Conservation (phyloP, 2,329 filamentous ascomycete genomes). For the Xylariaceae sp. region DNA sequence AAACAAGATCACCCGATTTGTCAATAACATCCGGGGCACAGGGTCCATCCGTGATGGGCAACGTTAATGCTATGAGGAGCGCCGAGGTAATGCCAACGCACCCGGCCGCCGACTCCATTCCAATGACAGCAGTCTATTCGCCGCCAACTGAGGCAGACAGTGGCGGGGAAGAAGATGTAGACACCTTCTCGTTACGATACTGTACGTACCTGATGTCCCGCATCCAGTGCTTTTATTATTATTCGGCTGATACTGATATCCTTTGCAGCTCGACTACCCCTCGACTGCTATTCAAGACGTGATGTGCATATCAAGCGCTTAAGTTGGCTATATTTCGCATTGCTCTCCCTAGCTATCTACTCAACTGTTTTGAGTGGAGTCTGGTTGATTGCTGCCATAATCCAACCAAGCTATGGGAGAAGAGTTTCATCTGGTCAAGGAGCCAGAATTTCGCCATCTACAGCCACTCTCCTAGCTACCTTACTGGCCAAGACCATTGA, state of each 20-base stretch:
- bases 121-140: constrained; percentile 17
- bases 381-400: constrained; percentile 61
- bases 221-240: neutral
- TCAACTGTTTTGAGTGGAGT: constrained; percentile 61
- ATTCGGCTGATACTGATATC: constrained; percentile 3
- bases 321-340: constrained; percentile 48
- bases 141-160: constrained; percentile 8
- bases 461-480: constrained; percentile 64
- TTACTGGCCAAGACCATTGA: constrained; percentile 74
- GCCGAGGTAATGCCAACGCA: constrained; percentile 9
- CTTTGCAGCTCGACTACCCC: constrained; percentile 22
- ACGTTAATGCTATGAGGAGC: constrained; percentile 8
- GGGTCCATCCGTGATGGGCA: constrained; percentile 2
- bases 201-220: constrained; percentile 17
- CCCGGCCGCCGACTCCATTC: constrained; percentile 13
- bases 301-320: constrained; percentile 27
- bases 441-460: constrained; percentile 51
- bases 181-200: constrained; percentile 19
- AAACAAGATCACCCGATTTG: constrained; percentile 22
- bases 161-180: constrained; percentile 18
- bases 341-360: constrained; percentile 52
- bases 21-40: constrained; percentile 19
- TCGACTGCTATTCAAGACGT: constrained; percentile 26
- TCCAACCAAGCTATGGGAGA: constrained; percentile 59
- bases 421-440: constrained; percentile 50